A percentile compares a stretch with the other conserved stretches of the same genome.
phyloP scores from a whole-genome alignment of 2,329 filamentous ascomycete species.

The Botrytis pseudocinerea region DNA sequence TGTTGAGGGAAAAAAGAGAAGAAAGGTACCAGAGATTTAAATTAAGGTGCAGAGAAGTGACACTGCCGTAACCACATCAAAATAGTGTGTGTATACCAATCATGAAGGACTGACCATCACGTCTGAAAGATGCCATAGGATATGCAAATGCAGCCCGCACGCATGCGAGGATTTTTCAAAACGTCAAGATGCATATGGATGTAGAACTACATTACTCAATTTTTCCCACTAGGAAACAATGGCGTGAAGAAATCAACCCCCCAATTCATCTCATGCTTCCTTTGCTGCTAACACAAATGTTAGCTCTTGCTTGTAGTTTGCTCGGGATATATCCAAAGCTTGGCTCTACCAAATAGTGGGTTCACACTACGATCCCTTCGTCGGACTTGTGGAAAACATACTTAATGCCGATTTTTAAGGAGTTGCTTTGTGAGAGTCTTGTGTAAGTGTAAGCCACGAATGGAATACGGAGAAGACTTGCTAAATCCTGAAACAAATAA shows the following conservation, averaged over 20 bases:
- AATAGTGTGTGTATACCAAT: neutral
- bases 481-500: neutral
- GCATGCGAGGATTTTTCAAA: neutral
- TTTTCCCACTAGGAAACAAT: neutral
- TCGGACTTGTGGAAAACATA: neutral
- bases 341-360: neutral
- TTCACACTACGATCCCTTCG: neutral
- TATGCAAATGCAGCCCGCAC: neutral
- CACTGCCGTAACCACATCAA: neutral
- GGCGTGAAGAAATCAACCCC: neutral
- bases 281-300: neutral
- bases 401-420: neutral
- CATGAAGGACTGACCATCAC: neutral
- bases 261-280: neutral
- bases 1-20: neutral
- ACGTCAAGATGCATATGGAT: neutral
- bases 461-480: neutral
- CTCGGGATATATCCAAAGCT: neutral
- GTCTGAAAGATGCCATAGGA: neutral
- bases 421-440: neutral
- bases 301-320: neutral
- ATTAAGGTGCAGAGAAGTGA: neutral
- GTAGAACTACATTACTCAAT: neutral
- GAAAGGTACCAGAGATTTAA: conserved; percentile 2
- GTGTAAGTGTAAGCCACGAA: neutral